Percentiles rank a stretch among this genome's conserved stretches.
phyloP scores from a whole-genome alignment of 2,329 filamentous ascomycete species.

The Fusarium sulawesiense region DNA sequence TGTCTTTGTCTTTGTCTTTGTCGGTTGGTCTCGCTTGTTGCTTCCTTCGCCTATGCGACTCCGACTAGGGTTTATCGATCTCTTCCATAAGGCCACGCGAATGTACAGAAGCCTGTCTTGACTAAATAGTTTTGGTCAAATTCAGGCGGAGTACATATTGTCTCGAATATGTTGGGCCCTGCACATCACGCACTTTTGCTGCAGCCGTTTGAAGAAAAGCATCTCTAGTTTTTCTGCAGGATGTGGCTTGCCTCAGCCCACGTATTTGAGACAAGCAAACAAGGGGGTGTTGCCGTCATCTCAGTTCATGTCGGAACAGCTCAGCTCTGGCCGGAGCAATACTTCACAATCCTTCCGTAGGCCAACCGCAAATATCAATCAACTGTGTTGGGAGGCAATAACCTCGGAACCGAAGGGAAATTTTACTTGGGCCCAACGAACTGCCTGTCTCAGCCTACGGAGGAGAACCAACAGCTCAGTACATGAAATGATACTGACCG shows the following conservation, averaged over 20 bases:
- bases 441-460: conserved; percentile 50
- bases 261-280: conserved; percentile 21
- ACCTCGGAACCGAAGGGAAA: conserved; percentile 18
- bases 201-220: conserved; percentile 15
- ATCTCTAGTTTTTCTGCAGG: conserved; percentile 12
- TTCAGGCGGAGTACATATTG: background rate
- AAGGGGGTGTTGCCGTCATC: conserved; percentile 9
- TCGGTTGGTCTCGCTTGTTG: conserved; percentile 7
- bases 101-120: background rate
- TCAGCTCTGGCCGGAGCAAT: background rate
- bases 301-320: background rate
- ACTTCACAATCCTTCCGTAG: background rate
- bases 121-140: background rate
- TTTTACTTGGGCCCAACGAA: conserved; percentile 1
- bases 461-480: conserved; percentile 48
- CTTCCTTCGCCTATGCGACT: conserved; percentile 3
- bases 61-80: conserved; percentile 11
- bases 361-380: conserved; percentile 6
- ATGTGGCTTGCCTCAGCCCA: conserved; percentile 23
- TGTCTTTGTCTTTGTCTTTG: conserved; percentile 14
- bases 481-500: conserved; percentile 33
- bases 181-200: conserved; percentile 9
- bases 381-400: background rate
- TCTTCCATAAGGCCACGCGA: background rate
- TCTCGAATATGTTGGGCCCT: conserved; percentile 12